Conservation (phyloP, 305 asterid species). For the Vinca major region DNA sequence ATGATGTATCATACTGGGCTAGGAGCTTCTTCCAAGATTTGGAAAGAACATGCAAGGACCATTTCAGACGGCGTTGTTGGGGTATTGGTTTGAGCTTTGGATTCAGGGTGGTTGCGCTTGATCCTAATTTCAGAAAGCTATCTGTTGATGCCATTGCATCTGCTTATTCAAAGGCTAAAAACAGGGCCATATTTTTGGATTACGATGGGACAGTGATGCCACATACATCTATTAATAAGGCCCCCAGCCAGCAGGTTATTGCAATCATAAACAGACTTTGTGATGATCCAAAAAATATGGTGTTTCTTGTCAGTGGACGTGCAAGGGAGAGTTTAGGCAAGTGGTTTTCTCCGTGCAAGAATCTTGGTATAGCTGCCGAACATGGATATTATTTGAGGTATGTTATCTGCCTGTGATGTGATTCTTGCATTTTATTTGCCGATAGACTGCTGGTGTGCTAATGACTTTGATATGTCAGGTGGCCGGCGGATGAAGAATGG, state of each 20-base stretch:
- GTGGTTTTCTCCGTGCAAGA: constrained; percentile 40
- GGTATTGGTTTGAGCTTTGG: constrained; percentile 46
- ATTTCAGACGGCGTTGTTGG: constrained; percentile 42
- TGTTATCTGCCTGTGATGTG: constrained; percentile 4
- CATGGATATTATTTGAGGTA: constrained; percentile 41
- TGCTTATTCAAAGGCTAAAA: constrained; percentile 30
- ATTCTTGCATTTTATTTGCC: background rate
- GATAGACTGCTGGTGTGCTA: background rate
- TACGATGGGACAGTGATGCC: constrained; percentile 46
- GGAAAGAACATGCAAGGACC: constrained; percentile 41
- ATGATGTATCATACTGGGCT: constrained; percentile 45
- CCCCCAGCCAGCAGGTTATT: constrained; percentile 30
- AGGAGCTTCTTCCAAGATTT: constrained; percentile 43
- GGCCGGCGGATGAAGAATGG: constrained; percentile 32
- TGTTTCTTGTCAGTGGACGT: constrained; percentile 42
- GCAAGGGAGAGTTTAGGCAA: constrained; percentile 36
- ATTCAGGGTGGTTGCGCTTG: no score
- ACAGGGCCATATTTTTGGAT: constrained; percentile 37
- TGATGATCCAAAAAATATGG: constrained; percentile 30
- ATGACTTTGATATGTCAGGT: constrained; percentile 17
- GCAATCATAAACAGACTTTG: constrained; percentile 28
- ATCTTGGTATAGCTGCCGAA: constrained; percentile 44
- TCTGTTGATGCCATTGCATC: constrained; percentile 33
- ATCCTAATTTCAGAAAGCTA: constrained; percentile 39
- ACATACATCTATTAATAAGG: constrained; percentile 28